These are phyloP conservation scores for Chaetoceros tenuissimus DNA, from an alignment of 108 stramenopile species.

Conservation along the genomic window DNA sequence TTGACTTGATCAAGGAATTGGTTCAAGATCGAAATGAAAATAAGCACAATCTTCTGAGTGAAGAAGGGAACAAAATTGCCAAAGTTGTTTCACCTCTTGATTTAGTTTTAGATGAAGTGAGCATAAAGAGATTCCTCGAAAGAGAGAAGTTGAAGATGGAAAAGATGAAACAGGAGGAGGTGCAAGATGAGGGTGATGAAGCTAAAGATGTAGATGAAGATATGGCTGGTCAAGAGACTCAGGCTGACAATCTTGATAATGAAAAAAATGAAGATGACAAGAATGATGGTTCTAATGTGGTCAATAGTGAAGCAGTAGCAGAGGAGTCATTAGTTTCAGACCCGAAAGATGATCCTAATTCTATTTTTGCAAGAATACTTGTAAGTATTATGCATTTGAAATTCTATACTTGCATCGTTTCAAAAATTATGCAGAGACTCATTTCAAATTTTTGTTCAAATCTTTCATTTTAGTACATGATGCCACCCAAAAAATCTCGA, in stretches of 20 bases:
- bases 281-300: neutral
- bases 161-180: slow-evolving; percentile 4
- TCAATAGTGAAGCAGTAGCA: slow-evolving; percentile 1
- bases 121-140: slow-evolving; percentile 8
- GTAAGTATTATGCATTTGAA: too few relatives aligned
- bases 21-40: slow-evolving; percentile 12
- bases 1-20: slow-evolving; percentile 19
- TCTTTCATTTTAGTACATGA: neutral
- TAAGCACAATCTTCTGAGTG: neutral
- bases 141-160: slow-evolving; percentile 9
- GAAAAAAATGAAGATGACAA: neutral
- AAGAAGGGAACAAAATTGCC: neutral
- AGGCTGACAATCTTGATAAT: neutral
- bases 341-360: neutral
- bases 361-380: neutral
- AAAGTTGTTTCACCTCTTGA: slow-evolving; percentile 1
- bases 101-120: slow-evolving; percentile 26
- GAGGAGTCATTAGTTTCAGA: neutral
- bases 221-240: neutral
- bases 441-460: too few relatives aligned
- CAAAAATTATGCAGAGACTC: too few relatives aligned
- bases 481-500: neutral
- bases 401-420: too few relatives aligned
- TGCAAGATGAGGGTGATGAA: slow-evolving; percentile 4
- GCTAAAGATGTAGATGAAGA: slow-evolving; percentile 2